A percentile compares a stretch with the other conserved stretches of the same genome.
Evolutionary conservation across 768 basidiomycete genomes (phyloP).

Genomic region (Suillus fuscotomentosus): DNA sequence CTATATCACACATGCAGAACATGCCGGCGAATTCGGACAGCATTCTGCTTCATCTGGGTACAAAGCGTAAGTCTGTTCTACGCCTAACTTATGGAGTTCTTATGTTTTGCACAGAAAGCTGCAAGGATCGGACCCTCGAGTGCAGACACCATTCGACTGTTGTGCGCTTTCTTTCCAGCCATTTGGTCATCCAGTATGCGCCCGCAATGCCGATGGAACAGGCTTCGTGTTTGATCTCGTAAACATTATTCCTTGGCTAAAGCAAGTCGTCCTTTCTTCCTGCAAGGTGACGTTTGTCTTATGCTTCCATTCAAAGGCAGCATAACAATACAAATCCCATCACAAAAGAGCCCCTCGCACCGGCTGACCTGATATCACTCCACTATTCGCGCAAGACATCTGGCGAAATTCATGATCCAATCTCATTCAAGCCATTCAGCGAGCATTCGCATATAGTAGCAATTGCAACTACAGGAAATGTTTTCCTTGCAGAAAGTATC

Average conservation of each 20-base stretch:
- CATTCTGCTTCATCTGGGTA: slow-evolving; percentile 79
- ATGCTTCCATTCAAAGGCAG: slow-evolving; percentile 46
- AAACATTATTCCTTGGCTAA: slow-evolving; percentile 93
- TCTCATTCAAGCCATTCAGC: slow-evolving; percentile 96
- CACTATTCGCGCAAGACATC: slow-evolving; percentile 83
- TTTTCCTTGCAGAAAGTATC: slow-evolving; percentile 89
- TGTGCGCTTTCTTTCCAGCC: slow-evolving; percentile 91
- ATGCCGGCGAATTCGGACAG: slow-evolving; percentile 75
- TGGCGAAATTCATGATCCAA: slow-evolving; percentile 91
- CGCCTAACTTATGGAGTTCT: slow-evolving; percentile 9
- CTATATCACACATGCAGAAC: slow-evolving; percentile 89
- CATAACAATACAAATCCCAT: slow-evolving; percentile 80
- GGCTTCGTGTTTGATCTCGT: slow-evolving; percentile 85
- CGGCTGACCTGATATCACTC: slow-evolving; percentile 74
- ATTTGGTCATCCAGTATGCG: slow-evolving; percentile 86
- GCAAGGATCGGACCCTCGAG: slow-evolving; percentile 63
- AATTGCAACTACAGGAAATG: slow-evolving; percentile 87
- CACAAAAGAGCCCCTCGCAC: slow-evolving; percentile 68
- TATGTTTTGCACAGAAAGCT: slow-evolving; percentile 48
- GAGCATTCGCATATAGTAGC: slow-evolving; percentile 95
- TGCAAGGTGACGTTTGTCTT: slow-evolving; percentile 9
- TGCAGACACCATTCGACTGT: slow-evolving; percentile 82
- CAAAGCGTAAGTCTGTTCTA: slow-evolving; percentile 50
- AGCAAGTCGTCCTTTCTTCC: slow-evolving; percentile 47
- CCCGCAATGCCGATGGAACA: slow-evolving; percentile 77